phyloP scores from a whole-genome alignment of 139 green algal genomes.

The Chlorella sp. region DNA sequence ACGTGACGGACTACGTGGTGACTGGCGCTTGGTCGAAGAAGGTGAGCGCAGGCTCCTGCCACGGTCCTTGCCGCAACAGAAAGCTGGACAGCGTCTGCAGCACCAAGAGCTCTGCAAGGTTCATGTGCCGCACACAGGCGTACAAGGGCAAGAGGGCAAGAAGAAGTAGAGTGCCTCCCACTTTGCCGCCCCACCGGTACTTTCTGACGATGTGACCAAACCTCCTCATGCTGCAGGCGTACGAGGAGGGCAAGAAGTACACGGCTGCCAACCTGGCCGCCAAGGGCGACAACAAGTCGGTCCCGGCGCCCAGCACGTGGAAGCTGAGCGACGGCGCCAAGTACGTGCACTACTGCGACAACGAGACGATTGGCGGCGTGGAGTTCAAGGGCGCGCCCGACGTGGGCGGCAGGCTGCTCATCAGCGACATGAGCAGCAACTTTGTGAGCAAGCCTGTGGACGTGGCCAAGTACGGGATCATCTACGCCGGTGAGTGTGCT shows the following conservation, averaged over 20 bases:
- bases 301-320: conserved; percentile 73
- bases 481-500: conserved; percentile 68
- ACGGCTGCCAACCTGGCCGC: conserved; percentile 63
- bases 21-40: conserved; percentile 69
- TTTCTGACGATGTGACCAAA: not conserved
- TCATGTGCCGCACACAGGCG: too few species aligned
- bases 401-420: conserved; percentile 54
- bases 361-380: conserved; percentile 99
- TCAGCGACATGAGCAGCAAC: conserved; percentile 97
- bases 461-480: conserved; percentile 92
- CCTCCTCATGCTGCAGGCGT: conserved; percentile 54
- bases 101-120: too few species aligned
- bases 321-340: conserved; percentile 62
- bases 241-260: conserved; percentile 81
- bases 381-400: conserved; percentile 91
- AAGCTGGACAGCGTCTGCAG: too few species aligned
- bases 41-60: not conserved
- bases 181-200: too few species aligned
- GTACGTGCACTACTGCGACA: conserved; percentile 99
- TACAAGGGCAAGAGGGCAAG: too few species aligned
- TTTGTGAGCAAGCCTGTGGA: conserved; percentile 97
- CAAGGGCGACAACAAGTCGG: conserved; percentile 83
- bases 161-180: too few species aligned
- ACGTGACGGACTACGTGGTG: conserved; percentile 86
- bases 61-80: too few species aligned